Conservation (phyloP, 495 filamentous ascomycete genomes). For the Penicillium bovifimosum region DNA sequence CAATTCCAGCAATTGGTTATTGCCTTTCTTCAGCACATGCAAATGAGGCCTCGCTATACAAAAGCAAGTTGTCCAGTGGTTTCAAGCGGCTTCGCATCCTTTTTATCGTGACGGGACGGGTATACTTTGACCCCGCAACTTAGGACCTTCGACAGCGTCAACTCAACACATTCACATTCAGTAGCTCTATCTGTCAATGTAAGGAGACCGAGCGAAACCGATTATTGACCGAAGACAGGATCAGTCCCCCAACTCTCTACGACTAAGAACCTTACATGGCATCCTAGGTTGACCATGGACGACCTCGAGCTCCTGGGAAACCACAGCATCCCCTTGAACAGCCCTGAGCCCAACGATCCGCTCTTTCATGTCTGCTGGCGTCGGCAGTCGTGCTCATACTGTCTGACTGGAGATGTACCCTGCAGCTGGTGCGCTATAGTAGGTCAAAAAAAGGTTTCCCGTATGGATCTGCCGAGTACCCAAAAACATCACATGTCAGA, state of each 20-base stretch:
- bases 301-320: conserved; percentile 2
- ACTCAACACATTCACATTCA: neutral
- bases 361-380: conserved; percentile 43
- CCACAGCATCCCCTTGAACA: conserved; percentile 4
- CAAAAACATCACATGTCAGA: neutral
- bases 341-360: conserved; percentile 19
- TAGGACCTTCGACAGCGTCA: neutral
- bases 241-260: neutral
- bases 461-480: neutral
- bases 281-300: neutral
- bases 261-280: conserved; percentile 6
- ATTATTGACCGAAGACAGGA: neutral
- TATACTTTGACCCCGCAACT: conserved; percentile 7
- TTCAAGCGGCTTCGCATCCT: neutral
- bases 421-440: conserved; percentile 56
- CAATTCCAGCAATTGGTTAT: neutral
- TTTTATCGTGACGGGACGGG: neutral
- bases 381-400: conserved; percentile 41
- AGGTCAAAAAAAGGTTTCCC: conserved; percentile 18
- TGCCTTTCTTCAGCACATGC: no score
- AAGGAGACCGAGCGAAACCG: neutral
- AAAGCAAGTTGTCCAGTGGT: no score
- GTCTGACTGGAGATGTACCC: conserved; percentile 30
- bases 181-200: neutral
- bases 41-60: no score